A percentile compares a stretch with the other conserved stretches of the same genome.
Conservation (phyloP, 805 yeast species). For the Candida ovalis region DNA sequence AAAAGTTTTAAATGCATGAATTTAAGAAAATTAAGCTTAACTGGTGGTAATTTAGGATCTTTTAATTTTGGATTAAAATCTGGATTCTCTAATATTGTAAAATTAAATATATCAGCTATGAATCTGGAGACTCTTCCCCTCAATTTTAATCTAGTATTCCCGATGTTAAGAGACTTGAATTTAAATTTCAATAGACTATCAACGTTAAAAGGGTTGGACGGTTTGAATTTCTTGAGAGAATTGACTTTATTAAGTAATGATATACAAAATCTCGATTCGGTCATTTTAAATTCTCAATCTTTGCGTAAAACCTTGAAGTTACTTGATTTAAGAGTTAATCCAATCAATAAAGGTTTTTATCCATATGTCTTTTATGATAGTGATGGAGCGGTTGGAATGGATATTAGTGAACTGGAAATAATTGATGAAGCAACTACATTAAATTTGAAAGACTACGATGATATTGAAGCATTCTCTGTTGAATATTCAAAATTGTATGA, state of each 20-base stretch:
- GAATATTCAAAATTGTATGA: conserved; percentile 41
- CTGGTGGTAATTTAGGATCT: conserved; percentile 22
- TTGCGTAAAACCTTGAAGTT: conserved; percentile 32
- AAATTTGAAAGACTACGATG: conserved; percentile 44
- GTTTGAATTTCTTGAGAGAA: conserved; percentile 34
- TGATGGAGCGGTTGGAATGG: conserved; percentile 21
- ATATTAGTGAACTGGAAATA: conserved; percentile 8
- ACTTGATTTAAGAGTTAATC: conserved; percentile 48
- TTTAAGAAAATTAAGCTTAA: conserved; percentile 34
- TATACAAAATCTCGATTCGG: conserved; percentile 31
- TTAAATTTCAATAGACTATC: conserved; percentile 45
- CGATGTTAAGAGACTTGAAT: conserved; percentile 44
- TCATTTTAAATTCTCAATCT: conserved; percentile 31
- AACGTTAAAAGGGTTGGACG: conserved; percentile 33
- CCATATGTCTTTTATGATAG: conserved; percentile 51
- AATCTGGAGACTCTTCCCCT: conserved; percentile 37
- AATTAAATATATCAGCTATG: conserved; percentile 45
- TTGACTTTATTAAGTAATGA: conserved; percentile 45
- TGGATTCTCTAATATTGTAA: conserved; percentile 33
- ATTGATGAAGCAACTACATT: conserved; percentile 32
- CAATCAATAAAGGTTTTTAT: conserved; percentile 43
- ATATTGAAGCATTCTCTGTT: conserved; percentile 47
- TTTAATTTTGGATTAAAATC: background rate
- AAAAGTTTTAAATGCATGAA: conserved; percentile 18
- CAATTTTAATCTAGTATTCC: conserved; percentile 37